Base-by-base conservation (phyloP, 2,329 filamentous ascomycete genomes). In the Curvularia sp. region DNA sequence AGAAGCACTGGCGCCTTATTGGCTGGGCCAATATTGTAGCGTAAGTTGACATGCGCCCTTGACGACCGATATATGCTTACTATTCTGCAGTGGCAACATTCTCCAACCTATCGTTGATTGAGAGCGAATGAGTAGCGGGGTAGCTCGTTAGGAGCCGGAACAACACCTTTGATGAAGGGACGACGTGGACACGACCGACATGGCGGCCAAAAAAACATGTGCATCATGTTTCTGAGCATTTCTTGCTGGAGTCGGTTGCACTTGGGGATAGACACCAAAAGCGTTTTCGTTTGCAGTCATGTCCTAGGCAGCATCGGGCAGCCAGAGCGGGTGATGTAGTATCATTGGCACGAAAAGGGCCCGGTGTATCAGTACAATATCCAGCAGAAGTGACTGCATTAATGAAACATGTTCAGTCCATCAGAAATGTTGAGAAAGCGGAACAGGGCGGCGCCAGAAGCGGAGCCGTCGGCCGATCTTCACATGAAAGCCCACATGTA, bases 1-100 rank as follows among this genome's bases (percentile, higher is more conserved):
- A 99, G 82, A 98, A 98, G 88, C 94, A 97, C 82, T 98, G 94
- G 94, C 91, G 74, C 62, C 70, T 78, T 20, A 78, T 78, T 63
- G 76, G 76, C 38, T 78, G 77, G 77, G 77, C 77, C 48, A 78
- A 77, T 63, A 79, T 79, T 55, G 75, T 78, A 49, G 73, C 76
- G 76, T 78, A 75, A 75, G 76, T 76, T 43, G 50, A 52, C 30
- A 62, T 52, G 49, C 41, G 20, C 24, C 5, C 39, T 28, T 31
- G 48, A n/a, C 47, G 30, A 20, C 30, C 24, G 13, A 13, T 39
- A 39, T 28, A 20, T 53, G 61, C 67, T 74, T 59, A 76, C 61
- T 38, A 35, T 35, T 38, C 10, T 49, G 24, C 59, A 78, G 76
- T 56, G 77, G 77, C 54, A 73, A 76, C 61, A 75, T 77, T 22